These are phyloP conservation scores for Hibiscus mutabilis DNA, from an alignment of 345 rosid species.

Conservation along the genomic window DNA sequence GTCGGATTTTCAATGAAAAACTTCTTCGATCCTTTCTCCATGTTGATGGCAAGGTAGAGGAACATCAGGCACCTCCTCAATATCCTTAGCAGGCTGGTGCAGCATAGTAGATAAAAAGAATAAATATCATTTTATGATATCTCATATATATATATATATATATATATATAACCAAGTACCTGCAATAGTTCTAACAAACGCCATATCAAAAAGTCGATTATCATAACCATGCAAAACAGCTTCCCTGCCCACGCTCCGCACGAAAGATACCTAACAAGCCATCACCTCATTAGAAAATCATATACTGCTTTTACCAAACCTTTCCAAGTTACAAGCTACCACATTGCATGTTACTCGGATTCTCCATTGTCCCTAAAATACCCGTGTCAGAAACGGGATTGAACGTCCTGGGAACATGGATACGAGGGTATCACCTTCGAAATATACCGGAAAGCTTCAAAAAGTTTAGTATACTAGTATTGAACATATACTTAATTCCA, in stretches of 20 bases:
- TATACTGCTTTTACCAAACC: background rate
- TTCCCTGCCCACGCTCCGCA: conserved; percentile 97
- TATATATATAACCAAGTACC: conserved; percentile 25
- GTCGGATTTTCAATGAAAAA: background rate
- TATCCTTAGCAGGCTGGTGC: conserved; percentile 62
- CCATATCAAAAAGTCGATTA: conserved; percentile 73
- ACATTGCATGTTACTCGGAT: background rate
- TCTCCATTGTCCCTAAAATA: background rate
- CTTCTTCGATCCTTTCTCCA: conserved; percentile 3
- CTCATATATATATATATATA: background rate
- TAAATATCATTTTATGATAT: background rate
- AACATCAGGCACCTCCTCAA: conserved; percentile 67
- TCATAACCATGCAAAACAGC: conserved; percentile 88
- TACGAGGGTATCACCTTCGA: background rate
- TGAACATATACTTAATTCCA: background rate
- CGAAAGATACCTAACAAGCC: conserved; percentile 55
- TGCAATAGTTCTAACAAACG: conserved; percentile 52
- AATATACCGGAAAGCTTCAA: background rate
- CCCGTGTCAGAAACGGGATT: background rate
- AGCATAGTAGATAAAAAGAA: background rate
- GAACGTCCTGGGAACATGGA: background rate
- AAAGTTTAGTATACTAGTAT: background rate
- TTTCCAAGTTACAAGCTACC: background rate
- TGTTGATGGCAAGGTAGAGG: conserved; percentile 11
- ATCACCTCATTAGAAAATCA: background rate